A percentile compares a stretch with the other conserved stretches of the same genome.
Conservation (phyloP, 2,329 filamentous ascomycete species). For the Chaetomium sp. region DNA sequence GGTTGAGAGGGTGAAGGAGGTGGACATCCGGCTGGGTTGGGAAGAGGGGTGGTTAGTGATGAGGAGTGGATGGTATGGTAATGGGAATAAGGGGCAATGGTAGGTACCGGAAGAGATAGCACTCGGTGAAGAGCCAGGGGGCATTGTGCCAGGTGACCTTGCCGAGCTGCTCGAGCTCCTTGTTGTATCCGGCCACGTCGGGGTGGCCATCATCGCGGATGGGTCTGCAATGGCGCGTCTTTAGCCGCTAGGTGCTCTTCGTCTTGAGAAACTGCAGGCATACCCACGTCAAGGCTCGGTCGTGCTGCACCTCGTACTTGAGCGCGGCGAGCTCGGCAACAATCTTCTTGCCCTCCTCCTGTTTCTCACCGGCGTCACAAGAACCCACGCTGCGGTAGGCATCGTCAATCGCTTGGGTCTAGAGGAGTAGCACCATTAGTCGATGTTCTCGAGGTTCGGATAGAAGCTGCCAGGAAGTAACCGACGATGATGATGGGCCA, state of each 20-base stretch:
- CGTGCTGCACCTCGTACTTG: slow-evolving; percentile 95
- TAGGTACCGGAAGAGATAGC: slow-evolving; percentile 85
- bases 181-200: slow-evolving; percentile 82
- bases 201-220: slow-evolving; percentile 74
- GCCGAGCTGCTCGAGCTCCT: slow-evolving; percentile 74
- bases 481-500: slow-evolving; percentile 92
- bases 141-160: slow-evolving; percentile 79
- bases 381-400: slow-evolving; percentile 73
- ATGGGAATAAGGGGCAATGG: not conserved
- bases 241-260: not conserved
- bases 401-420: slow-evolving; percentile 94
- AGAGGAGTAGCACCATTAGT: not conserved
- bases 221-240: slow-evolving; percentile 54
- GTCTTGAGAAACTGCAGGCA: not conserved
- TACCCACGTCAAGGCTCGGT: slow-evolving; percentile 72
- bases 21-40: slow-evolving; percentile 67
- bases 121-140: slow-evolving; percentile 90
- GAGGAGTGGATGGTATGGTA: not conserved
- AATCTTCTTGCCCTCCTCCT: slow-evolving; percentile 82
- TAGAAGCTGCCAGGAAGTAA: slow-evolving; percentile 19
- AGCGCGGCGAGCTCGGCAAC: slow-evolving; percentile 75
- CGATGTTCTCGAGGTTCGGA: too few relatives aligned
- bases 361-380: slow-evolving; percentile 63
- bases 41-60: not conserved
- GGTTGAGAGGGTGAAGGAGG: slow-evolving; percentile 72